Evolutionary conservation across 148 eudicot genomes (phyloP), one percentile per base, ranked within the genome.

Genomic region (Salicornia ramosissima): DNA sequence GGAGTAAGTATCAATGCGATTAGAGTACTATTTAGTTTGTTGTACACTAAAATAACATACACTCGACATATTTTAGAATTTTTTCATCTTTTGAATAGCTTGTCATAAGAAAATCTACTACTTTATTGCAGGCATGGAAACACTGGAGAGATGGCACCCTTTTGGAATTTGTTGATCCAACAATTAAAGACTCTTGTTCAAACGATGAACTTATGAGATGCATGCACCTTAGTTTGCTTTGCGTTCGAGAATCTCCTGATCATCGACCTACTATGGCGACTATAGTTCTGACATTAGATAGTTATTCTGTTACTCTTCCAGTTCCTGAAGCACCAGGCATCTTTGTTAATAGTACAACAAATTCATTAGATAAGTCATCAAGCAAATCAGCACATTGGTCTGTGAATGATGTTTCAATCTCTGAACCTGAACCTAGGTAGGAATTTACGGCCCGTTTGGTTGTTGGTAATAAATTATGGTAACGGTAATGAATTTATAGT

Each of bases 171-270:
- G 53, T 83, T 39, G 79, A 83, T 26, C 53, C 71, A 56, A 62
- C 66, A 15, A 19, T 83, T 2, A 43, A 40, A 46, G 64, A 73
- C 11, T 71, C 86, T 29, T 70, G 43, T 46, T 72, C 77, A 24
- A 60, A 9, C 16, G 25, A 42, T 10, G 81, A 83, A 55, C 79
- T 77, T 2, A 43, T 53, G 64, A 74, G 78, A 61, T 83, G 86
- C 73, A 52, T 83, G 36, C 83, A 83, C 22, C 68, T 83, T 26
- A 83, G 81, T 1, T 68, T 85, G 42, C 61, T 85, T 62, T 87
- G 89, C 6, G 82, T 83, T 5, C 89, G 80, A 66, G 75, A 80
- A 13, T 54, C 77, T 19, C 43, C 45, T 1, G 73, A 73, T 15
- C 21, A 67, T 36, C 74, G 86, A 26, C 86, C 83, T 0, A 67